phyloP scores from a whole-genome alignment of 2,329 filamentous ascomycete genomes.

The Lasiodiplodia sp. region DNA sequence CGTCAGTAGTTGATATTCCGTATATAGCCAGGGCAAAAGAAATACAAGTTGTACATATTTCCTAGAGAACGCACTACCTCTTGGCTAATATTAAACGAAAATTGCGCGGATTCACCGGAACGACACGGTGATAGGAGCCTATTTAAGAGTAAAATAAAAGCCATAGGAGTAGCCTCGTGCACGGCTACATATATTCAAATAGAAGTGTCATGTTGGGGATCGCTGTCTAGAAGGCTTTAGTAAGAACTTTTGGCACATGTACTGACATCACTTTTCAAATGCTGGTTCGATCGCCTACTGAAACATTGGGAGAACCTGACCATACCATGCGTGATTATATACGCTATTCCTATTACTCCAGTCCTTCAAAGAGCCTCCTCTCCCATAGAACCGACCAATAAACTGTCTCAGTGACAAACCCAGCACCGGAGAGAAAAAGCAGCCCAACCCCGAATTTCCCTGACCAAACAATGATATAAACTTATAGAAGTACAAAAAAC shows the following conservation, averaged over 20 bases:
- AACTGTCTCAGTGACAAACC: background rate
- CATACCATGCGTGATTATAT: slow-evolving; percentile 18
- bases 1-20: too few relatives aligned
- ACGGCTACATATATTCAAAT: background rate
- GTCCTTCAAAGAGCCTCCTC: slow-evolving; percentile 14
- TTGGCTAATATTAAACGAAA: too few relatives aligned
- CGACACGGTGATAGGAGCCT: too few relatives aligned
- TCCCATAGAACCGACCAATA: slow-evolving; percentile 8
- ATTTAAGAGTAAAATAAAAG: too few relatives aligned
- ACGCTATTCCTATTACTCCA: slow-evolving; percentile 13
- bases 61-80: too few relatives aligned
- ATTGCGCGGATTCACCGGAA: too few relatives aligned
- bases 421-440: slow-evolving; percentile 1
- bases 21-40: too few relatives aligned
- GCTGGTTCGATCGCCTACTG: background rate
- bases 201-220: background rate
- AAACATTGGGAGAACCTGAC: background rate
- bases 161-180: too few relatives aligned
- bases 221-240: background rate
- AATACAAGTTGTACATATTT: too few relatives aligned
- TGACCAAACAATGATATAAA: slow-evolving; percentile 9
- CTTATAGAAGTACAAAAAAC: slow-evolving; percentile 23
- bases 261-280: background rate
- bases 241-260: background rate
- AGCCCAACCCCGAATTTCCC: background rate